These are phyloP conservation scores for Auxenochlorella pyrenoidosa DNA, from an alignment of 139 green algal species.

Conservation along the genomic window DNA sequence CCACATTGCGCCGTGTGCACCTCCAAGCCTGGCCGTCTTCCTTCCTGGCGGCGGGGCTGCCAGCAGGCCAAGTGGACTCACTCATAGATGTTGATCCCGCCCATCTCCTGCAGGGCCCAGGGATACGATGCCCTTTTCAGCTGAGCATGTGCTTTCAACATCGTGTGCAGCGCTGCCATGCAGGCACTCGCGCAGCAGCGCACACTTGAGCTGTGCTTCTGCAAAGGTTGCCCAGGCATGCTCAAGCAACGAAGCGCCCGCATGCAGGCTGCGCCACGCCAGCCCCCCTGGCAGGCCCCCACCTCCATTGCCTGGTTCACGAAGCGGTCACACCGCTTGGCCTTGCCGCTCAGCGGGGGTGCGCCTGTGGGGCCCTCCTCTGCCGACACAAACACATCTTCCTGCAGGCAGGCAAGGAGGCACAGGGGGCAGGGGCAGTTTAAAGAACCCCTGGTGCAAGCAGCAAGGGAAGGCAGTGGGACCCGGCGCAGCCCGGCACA, in stretches of 20 bases:
- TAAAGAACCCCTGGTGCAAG: no score
- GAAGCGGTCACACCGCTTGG: conserved; percentile 32
- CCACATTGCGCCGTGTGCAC: no score
- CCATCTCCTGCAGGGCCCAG: conserved; percentile 38
- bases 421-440: background rate
- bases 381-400: background rate
- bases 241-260: no score
- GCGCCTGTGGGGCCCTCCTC: background rate
- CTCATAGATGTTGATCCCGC: conserved; percentile 67
- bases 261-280: no score
- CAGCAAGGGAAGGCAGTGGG: background rate
- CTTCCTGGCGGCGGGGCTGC: background rate
- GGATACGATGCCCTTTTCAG: no score
- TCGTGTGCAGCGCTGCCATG: no score
- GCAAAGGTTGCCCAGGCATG: no score
- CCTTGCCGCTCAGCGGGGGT: background rate
- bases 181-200: no score
- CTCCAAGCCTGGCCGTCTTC: no score
- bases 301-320: conserved; percentile 35
- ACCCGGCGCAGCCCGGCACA: background rate
- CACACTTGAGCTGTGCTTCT: no score
- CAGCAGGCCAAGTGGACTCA: background rate
- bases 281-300: no score
- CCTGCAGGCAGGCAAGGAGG: background rate
- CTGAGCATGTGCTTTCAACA: no score